Base-by-base conservation (phyloP, 768 basidiomycete genomes). In the Lepiota subincarnata region DNA sequence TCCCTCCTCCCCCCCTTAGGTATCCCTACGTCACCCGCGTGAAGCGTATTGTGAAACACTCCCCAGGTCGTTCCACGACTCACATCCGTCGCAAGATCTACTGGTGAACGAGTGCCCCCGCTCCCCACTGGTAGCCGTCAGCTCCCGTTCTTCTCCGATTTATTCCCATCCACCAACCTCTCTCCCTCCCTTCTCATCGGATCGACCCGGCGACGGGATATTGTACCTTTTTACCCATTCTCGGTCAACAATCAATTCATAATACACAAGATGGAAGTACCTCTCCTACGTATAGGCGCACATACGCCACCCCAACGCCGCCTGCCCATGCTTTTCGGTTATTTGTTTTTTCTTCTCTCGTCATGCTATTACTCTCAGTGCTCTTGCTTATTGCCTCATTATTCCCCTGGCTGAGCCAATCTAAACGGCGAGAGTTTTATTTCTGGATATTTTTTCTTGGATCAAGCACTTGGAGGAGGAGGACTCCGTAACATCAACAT, bases 1-100 rank as follows among this genome's bases (percentile, higher is more conserved):
- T 13, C 42, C 46, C 18, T 19, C 55, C 61, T 41, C 47, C 42
- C 3, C 38, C n/a, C 11, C 39, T 43, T 53, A 87, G 84, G 82
- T 84, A 86, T 64, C 90, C 89, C n/a, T 74, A 80, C 41, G 84
- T 92, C 46, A 87, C 87, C 55, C 86, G 87, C 58, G 82, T 92
- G 52, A 81, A 77, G 62, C 86, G 90, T 57, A 86, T 85, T 42
- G 77, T 89, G 56, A 83, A 83, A 45, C 78, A 75, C 51, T 79
- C 79, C 63, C 67, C 62, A 52, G 73, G 53, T 14, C 55, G 22
- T 55, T 64, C 55, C 68, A 73, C 35, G 66, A 75, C 81, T 55
- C 88, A 85, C 57, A 65, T 90, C 64, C 87, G 90, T 68, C 84
- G 89, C 53, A 75, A 78, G 56, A 79, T 91, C 62, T 86, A 86